Percentiles rank a stretch among this genome's conserved stretches.
Conservation (phyloP, 768 basidiomycete genomes). For the Tubosaeta sp. region DNA sequence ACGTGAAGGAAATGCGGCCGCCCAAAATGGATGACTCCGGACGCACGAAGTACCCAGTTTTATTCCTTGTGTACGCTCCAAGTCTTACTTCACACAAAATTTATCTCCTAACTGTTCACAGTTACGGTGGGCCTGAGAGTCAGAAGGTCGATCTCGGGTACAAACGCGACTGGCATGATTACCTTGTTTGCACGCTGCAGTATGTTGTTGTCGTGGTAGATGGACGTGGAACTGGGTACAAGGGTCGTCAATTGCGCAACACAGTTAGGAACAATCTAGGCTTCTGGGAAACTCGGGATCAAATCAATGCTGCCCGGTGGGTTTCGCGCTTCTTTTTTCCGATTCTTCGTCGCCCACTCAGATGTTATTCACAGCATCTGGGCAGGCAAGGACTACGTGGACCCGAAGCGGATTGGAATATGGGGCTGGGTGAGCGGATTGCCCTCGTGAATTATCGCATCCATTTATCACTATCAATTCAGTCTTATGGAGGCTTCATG, state of each 20-base stretch:
- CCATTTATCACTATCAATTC: conserved; percentile 2
- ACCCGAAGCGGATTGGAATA: conserved; percentile 83
- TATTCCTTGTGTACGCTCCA: conserved; percentile 70
- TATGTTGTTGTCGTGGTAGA: conserved; percentile 89
- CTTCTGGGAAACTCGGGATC: conserved; percentile 84
- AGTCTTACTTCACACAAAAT: background rate
- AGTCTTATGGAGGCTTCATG: conserved; percentile 98
- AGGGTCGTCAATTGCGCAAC: conserved; percentile 80
- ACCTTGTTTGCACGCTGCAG: conserved; percentile 72
- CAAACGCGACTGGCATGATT: conserved; percentile 80
- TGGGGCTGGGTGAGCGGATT: conserved; percentile 88
- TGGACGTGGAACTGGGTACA: conserved; percentile 90
- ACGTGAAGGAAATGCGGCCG: conserved; percentile 87
- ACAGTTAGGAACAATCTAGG: conserved; percentile 88
- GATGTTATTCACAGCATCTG: conserved; percentile 50
- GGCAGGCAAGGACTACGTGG: conserved; percentile 86
- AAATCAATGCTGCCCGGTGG: conserved; percentile 83
- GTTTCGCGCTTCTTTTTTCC: conserved; percentile 5
- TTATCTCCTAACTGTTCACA: conserved; percentile 27
- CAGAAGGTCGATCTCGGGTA: conserved; percentile 72
- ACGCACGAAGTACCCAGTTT: conserved; percentile 91
- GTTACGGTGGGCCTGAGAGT: conserved; percentile 88
- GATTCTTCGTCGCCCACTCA: background rate
- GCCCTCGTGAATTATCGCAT: background rate
- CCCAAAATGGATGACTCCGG: conserved; percentile 92